phyloP scores from a whole-genome alignment of 257 asterid genomes.

The Coffea eugenioides region DNA sequence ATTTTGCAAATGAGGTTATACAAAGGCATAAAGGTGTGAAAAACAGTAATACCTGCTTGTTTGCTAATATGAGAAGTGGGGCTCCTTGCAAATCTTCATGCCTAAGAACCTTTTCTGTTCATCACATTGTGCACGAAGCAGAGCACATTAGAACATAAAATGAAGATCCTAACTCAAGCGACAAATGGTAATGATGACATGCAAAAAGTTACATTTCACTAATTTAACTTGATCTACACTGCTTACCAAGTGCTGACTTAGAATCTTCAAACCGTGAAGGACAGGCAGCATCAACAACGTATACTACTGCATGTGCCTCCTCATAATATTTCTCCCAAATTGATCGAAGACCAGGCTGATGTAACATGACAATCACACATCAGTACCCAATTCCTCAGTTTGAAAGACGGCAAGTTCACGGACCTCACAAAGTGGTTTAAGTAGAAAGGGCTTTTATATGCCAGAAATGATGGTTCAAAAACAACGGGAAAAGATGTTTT shows the following conservation, averaged over 20 bases:
- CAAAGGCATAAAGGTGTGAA: not conserved
- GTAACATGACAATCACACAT: slow-evolving; percentile 2
- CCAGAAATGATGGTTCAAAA: not conserved
- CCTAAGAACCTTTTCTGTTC: slow-evolving; percentile 77
- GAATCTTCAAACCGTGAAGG: slow-evolving; percentile 89
- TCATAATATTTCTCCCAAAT: slow-evolving; percentile 94
- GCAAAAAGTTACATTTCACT: not conserved
- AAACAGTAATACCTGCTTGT: slow-evolving; percentile 60
- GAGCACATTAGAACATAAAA: slow-evolving; percentile 4
- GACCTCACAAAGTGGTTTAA: not conserved
- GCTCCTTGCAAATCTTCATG: slow-evolving; percentile 92
- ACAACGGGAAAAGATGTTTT: not conserved
- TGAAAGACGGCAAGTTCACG: not conserved
- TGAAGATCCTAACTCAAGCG: not conserved
- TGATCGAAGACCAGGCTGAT: slow-evolving; percentile 85
- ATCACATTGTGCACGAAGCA: slow-evolving; percentile 13
- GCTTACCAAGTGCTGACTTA: slow-evolving; percentile 81
- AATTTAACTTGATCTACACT: not conserved
- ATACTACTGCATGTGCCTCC: slow-evolving; percentile 88
- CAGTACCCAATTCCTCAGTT: slow-evolving; percentile 1
- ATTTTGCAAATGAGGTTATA: not conserved
- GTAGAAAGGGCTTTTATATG: not conserved
- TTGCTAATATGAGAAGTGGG: slow-evolving; percentile 75
- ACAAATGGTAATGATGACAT: not conserved
- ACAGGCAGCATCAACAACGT: slow-evolving; percentile 69